Conservation (phyloP, 2,329 filamentous ascomycete species). For the Sarocladiaceae sp. region DNA sequence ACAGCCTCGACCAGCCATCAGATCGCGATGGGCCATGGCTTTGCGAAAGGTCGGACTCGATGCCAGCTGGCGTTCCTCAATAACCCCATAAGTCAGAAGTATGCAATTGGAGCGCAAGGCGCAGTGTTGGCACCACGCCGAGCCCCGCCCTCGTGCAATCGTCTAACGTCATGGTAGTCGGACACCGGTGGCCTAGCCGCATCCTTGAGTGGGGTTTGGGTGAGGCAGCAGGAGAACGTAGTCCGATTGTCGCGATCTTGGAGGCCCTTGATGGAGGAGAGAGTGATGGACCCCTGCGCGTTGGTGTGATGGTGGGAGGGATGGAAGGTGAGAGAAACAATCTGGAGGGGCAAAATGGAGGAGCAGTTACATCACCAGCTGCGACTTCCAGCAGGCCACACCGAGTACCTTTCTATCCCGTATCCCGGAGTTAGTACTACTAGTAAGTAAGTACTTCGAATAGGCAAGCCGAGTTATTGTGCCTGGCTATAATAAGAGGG, state of each 20-base stretch:
- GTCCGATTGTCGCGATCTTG: neutral
- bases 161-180: conserved; percentile 2
- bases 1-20: neutral
- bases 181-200: neutral
- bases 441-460: neutral
- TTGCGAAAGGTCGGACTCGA: too few relatives aligned
- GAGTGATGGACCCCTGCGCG: neutral
- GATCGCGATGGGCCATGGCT: neutral
- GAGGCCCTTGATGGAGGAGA: neutral
- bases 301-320: too few relatives aligned
- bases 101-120: conserved; percentile 9
- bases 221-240: neutral
- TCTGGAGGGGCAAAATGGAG: conserved; percentile 1
- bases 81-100: neutral
- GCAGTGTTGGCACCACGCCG: neutral
- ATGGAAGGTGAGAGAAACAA: too few relatives aligned
- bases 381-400: neutral
- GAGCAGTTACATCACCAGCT: conserved; percentile 5
- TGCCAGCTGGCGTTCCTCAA: neutral
- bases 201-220: neutral
- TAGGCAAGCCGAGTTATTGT: neutral
- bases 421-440: too few relatives aligned
- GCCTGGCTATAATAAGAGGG: neutral
- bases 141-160: neutral
- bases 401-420: neutral